phyloP scores from a whole-genome alignment of 2,329 filamentous ascomycete species.

The Ascosphaera apis region DNA sequence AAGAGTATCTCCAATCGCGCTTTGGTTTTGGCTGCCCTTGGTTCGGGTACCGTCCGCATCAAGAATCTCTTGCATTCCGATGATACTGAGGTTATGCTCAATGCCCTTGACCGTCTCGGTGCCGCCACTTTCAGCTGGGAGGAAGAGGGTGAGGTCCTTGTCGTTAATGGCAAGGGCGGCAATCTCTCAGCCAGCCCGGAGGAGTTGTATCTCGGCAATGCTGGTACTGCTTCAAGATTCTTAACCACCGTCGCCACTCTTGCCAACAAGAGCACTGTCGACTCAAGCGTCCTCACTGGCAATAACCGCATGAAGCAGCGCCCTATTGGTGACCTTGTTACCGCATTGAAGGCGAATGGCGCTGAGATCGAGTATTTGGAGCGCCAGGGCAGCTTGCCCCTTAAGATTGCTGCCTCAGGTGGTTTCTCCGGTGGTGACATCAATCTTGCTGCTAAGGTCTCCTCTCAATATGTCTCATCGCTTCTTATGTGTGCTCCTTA shows the following conservation, averaged over 20 bases:
- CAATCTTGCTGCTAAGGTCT: conserved; percentile 80
- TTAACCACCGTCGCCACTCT: conserved; percentile 77
- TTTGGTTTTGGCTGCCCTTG: conserved; percentile 77
- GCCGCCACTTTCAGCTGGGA: conserved; percentile 87
- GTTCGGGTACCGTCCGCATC: conserved; percentile 63
- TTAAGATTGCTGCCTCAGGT: conserved; percentile 59
- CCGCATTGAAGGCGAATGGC: conserved; percentile 69
- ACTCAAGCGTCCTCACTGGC: conserved; percentile 63
- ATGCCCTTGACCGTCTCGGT: conserved; percentile 62
- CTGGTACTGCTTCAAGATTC: conserved; percentile 87
- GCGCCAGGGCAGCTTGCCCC: conserved; percentile 57
- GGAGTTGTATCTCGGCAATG: conserved; percentile 82
- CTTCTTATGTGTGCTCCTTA: conserved; percentile 94
- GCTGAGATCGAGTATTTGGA: conserved; percentile 73
- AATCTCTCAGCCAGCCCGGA: conserved; percentile 51
- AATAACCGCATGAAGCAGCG: conserved; percentile 92
- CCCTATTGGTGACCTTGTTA: conserved; percentile 79
- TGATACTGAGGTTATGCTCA: conserved; percentile 92
- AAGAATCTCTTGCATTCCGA: conserved; percentile 89
- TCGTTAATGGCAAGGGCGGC: conserved; percentile 80
- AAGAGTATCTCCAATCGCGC: conserved; percentile 97
- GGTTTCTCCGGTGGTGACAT: conserved; percentile 74
- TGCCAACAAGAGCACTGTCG: conserved; percentile 39
- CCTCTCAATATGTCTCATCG: conserved; percentile 97
- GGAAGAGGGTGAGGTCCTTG: conserved; percentile 72